Base-by-base conservation (phyloP, 176 grass and related monocot genomes). In the Carex littledalei region DNA sequence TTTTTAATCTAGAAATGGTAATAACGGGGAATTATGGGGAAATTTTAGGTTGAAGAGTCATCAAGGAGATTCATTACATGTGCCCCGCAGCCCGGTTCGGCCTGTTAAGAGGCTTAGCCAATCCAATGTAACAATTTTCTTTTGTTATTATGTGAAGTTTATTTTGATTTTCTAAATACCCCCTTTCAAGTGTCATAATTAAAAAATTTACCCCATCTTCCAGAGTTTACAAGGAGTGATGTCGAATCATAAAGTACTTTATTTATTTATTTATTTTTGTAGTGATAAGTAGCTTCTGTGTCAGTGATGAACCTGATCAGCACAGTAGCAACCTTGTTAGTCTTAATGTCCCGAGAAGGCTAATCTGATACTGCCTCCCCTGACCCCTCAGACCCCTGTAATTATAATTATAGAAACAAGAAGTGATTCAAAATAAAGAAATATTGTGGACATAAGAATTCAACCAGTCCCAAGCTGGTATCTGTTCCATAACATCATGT, bases 11-110 rank as follows among this genome's bases (percentile, higher is more conserved):
- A 26, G 14, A 61, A 49, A 50, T 45, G 41, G 74, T 53, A 53
- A 50, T 45, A 50, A 73, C 52, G 67, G 34, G 16, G 3, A 57
- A 15, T 82, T 41, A 61, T 85, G 66, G 59, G 68, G 53, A 81
- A 31, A 80, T 32, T 84, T 18, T 88, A 99, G 96, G 72, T 88
- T 99, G 79, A 99, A 95, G 87, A 86, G 90, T 77, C 96, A 95
- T 86, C 78, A 95, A 15, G 87, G 88, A 17, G 91, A 95, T 84
- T 72, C 84, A 37, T 90, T 94, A 80, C 93, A 95, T 88, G 93
- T 73, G 34, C 76, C 88, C 18, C 84, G 96, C 61, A 99, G 96
- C 87, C 93, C 96, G 18, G 76, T 86, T 45, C 81, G 93, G 12
- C 34, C 66, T 37, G 73, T 82, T 81, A 95, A 92, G 80, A 90